A percentile compares a stretch with the other conserved stretches of the same genome.
Evolutionary conservation across 352 stramenopile species (phyloP).

Genomic region (Phytophthora citricola): DNA sequence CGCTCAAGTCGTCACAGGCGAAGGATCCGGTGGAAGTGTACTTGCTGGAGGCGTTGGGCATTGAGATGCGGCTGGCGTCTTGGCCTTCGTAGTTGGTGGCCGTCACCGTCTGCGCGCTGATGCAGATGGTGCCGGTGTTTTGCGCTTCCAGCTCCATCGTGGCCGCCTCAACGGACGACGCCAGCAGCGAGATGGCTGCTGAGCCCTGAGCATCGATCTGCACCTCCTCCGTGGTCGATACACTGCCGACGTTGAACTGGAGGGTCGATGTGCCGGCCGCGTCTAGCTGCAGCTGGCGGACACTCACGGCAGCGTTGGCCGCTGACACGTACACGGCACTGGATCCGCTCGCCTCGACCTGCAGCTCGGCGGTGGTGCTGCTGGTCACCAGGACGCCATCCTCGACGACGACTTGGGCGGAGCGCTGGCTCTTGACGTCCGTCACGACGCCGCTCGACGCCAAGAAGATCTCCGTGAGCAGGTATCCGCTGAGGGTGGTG

Average conservation of each 20-base stretch:
- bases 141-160: slow-evolving; percentile 31
- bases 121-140: slow-evolving; percentile 35
- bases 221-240: slow-evolving; percentile 24
- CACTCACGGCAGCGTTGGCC: slow-evolving; percentile 18
- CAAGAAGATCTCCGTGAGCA: slow-evolving; percentile 44
- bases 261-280: slow-evolving; percentile 18
- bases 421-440: slow-evolving; percentile 36
- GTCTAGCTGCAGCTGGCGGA: slow-evolving; percentile 33
- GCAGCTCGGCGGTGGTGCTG: slow-evolving; percentile 32
- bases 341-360: slow-evolving; percentile 34
- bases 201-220: slow-evolving; percentile 30
- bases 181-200: slow-evolving; percentile 21
- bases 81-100: slow-evolving; percentile 30
- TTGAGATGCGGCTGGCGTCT: slow-evolving; percentile 34
- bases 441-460: slow-evolving; percentile 29
- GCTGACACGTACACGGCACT: slow-evolving; percentile 43
- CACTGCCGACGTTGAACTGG: slow-evolving; percentile 35
- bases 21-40: slow-evolving; percentile 31
- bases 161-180: slow-evolving; percentile 25
- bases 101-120: slow-evolving; percentile 24
- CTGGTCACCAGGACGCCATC: slow-evolving; percentile 34
- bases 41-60: slow-evolving; percentile 43
- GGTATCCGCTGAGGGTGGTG: slow-evolving; percentile 28
- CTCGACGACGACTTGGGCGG: slow-evolving; percentile 37
- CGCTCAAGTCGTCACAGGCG: slow-evolving; percentile 26